Percentiles rank a stretch among this genome's conserved stretches.
These are phyloP conservation scores for Talaromyces sp. DNA, from an alignment of 2,329 filamentous ascomycete species.

Conservation along the genomic window DNA sequence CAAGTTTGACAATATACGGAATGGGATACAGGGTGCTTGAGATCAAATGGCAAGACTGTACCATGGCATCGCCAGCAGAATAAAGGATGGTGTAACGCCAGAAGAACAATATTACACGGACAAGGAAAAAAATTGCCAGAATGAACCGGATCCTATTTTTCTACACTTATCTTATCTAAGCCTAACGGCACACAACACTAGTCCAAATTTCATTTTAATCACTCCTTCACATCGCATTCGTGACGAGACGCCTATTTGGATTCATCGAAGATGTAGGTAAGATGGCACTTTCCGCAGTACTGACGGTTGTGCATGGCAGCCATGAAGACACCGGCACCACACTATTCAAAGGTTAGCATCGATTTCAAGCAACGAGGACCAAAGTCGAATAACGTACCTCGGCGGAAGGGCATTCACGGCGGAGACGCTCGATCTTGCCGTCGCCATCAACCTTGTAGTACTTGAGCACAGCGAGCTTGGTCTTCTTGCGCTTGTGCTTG, in stretches of 20 bases:
- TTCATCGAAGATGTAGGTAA: slow-evolving; percentile 69
- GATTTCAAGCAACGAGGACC: neutral
- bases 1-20: slow-evolving; percentile 39
- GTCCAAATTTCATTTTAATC: slow-evolving; percentile 7
- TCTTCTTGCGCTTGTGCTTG: slow-evolving; percentile 99
- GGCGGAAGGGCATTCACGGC: slow-evolving; percentile 92
- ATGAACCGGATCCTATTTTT: slow-evolving; percentile 8
- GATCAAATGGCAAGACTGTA: neutral
- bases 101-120: neutral
- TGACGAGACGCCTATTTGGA: slow-evolving; percentile 47
- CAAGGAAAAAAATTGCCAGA: neutral
- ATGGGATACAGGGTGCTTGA: slow-evolving; percentile 25
- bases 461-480: slow-evolving; percentile 99
- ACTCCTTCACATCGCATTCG: slow-evolving; percentile 12
- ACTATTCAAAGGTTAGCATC: slow-evolving; percentile 54
- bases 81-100: neutral
- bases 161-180: slow-evolving; percentile 15
- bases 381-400: slow-evolving; percentile 59
- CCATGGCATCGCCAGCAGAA: neutral
- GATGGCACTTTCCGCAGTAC: slow-evolving; percentile 77
- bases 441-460: slow-evolving; percentile 99
- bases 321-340: slow-evolving; percentile 99
- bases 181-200: slow-evolving; percentile 7
- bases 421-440: slow-evolving; percentile 98
- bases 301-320: slow-evolving; percentile 99